Evolutionary conservation across 2,329 filamentous ascomycete species (phyloP), one percentile per base, ranked within the genome.

Genomic region (Uncinocarpus reesii): DNA sequence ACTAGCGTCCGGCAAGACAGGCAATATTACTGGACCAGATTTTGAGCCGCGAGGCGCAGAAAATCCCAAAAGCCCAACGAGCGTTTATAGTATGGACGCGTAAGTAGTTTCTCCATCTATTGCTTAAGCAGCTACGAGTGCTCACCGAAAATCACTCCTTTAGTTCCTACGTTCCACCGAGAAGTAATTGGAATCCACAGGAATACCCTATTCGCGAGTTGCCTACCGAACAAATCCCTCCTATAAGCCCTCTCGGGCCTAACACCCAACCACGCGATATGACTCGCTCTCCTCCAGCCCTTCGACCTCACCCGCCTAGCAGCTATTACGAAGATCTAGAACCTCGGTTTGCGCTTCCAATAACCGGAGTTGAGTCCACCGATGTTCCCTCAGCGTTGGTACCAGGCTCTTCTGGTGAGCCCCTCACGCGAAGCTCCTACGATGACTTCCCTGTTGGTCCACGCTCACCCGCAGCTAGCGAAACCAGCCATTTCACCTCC

Each of bases 321-420:
- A 68, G 76, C 53, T 96, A 96, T 67, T 94, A 93, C 61, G 92
- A 96, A 72, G 90, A 96, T 63, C 80, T 95, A 10, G 88, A 95
- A 56, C 88, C 90, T 37, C 84, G 81, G 49, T 96, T 95, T 60
- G 84, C 80, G 28, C 75, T 79, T 49, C 54, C 58, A 36, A 55
- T 48, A 38, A 37, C 29, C 20, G 46, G 46, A 21, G 46, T 48
- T 5, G 47, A 45, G 24, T 46, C 51, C 4, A 29, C 43, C 7
- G 44, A 42, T 32, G 28, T 51, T 5, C 51, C 51, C 29, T 53
- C 65, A 32, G 59, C 61, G 42, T 55, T 71, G 43, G 65, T 63
- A 7, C 66, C 69, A 35, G 68, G 67, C 21, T 51, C 55, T 56
- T 55, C 57, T 59, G 64, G 63, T 65, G 59, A 63, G 61, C 64